phyloP scores from a whole-genome alignment of 352 stramenopile genomes.

The Elongisporangium undulatum region DNA sequence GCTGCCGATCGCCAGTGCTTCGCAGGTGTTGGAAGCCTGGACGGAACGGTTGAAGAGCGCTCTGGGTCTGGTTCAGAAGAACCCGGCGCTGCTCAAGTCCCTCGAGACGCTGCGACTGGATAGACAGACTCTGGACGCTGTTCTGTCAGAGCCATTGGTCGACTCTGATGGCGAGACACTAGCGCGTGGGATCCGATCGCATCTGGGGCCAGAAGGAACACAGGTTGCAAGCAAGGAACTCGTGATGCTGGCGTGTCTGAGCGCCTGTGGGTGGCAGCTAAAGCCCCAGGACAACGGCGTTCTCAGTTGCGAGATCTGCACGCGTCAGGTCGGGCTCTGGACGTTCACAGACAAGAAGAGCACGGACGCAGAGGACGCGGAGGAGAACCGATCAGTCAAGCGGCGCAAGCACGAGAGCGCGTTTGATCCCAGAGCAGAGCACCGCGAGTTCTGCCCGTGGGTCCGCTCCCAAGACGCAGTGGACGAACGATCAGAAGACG shows the following conservation, averaged over 20 bases:
- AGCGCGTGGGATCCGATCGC: neutral
- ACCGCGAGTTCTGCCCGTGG: constrained; percentile 68
- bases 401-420: constrained; percentile 14
- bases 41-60: constrained; percentile 12
- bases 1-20: constrained; percentile 29
- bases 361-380: neutral
- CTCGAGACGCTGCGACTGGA: constrained; percentile 8
- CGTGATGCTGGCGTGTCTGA: constrained; percentile 25
- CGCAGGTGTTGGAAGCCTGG: constrained; percentile 23
- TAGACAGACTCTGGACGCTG: constrained; percentile 6
- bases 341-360: constrained; percentile 1
- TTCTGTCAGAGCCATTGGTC: neutral
- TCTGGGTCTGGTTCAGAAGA: constrained; percentile 9
- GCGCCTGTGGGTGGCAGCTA: constrained; percentile 36
- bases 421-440: constrained; percentile 21
- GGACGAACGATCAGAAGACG: constrained; percentile 1
- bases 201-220: constrained; percentile 3
- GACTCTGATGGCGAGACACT: constrained; percentile 12
- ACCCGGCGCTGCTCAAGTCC: constrained; percentile 12
- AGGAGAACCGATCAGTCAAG: constrained; percentile 17
- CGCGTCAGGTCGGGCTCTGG: neutral
- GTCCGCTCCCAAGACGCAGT: constrained; percentile 14
- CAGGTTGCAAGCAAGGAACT: constrained; percentile 10
- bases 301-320: neutral
- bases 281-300: neutral